These are phyloP conservation scores for Jatropha multifida DNA, from an alignment of 441 rosid species.

Conservation along the genomic window DNA sequence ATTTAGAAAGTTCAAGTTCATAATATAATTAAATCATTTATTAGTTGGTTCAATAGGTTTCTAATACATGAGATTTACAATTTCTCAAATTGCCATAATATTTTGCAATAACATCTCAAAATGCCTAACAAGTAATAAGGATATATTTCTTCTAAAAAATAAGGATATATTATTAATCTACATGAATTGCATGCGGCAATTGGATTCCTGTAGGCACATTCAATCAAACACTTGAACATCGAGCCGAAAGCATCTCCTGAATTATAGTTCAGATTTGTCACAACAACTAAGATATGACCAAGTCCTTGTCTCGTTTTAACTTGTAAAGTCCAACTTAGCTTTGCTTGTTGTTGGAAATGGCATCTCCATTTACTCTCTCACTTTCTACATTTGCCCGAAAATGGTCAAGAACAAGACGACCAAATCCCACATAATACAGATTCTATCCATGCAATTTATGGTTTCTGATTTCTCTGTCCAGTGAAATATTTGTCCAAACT, in stretches of 20 bases:
- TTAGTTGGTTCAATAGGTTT: neutral
- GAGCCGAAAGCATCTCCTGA: constrained; percentile 12
- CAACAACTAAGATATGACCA: neutral
- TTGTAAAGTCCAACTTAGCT: neutral
- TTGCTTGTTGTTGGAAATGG: constrained; percentile 2
- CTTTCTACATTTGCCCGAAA: neutral
- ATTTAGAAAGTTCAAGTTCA: neutral
- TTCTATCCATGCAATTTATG: neutral
- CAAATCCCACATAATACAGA: neutral
- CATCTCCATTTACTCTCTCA: neutral
- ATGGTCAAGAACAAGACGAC: constrained; percentile 2
- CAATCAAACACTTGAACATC: neutral
- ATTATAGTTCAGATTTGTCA: neutral
- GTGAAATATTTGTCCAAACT: neutral
- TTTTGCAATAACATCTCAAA: no score
- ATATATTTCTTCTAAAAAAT: no score
- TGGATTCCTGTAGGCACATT: neutral
- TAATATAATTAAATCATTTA: neutral
- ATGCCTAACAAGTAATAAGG: no score
- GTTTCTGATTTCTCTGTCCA: neutral
- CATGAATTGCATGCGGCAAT: neutral
- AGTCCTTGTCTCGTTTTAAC: neutral
- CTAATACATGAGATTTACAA: no score
- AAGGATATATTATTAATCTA: no score
- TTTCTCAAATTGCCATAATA: no score